Conservation (phyloP, 805 yeast genomes). For the Zygoascus tannicola region DNA sequence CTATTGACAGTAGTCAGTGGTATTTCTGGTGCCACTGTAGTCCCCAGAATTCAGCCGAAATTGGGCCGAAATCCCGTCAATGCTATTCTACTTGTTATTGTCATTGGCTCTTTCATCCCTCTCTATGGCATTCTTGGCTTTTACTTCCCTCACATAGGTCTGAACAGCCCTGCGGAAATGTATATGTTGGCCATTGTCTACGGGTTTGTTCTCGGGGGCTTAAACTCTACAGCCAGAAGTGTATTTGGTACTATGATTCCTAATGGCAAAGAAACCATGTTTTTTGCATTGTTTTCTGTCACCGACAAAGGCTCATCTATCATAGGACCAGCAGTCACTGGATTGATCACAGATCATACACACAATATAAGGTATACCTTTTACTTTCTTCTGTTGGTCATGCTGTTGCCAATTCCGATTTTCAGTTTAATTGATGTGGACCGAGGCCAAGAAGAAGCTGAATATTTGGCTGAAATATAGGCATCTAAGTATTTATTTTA, state of each 20-base stretch:
- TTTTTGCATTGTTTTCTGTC: constrained; percentile 64
- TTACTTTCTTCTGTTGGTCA: constrained; percentile 47
- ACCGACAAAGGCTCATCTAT: constrained; percentile 77
- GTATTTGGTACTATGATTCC: constrained; percentile 63
- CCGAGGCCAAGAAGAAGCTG: constrained; percentile 52
- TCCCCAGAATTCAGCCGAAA: constrained; percentile 37
- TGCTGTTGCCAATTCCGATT: constrained; percentile 50
- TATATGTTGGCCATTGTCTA: constrained; percentile 63
- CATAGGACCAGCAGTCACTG: constrained; percentile 65
- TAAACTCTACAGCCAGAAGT: constrained; percentile 61
- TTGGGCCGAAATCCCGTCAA: constrained; percentile 36
- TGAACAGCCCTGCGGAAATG: constrained; percentile 59
- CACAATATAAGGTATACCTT: constrained; percentile 69
- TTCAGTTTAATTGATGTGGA: constrained; percentile 42
- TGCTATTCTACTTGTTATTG: constrained; percentile 42
- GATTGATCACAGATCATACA: constrained; percentile 58
- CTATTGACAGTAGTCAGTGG: constrained; percentile 59
- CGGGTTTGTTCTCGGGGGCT: constrained; percentile 66
- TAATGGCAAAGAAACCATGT: constrained; percentile 62
- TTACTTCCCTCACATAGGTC: constrained; percentile 43
- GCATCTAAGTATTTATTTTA: no score
- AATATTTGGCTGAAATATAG: constrained; percentile 31
- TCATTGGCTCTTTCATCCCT: constrained; percentile 61
- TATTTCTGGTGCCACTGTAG: constrained; percentile 51
- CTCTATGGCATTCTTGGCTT: constrained; percentile 64